These are phyloP conservation scores for Brassica rapa DNA, from an alignment of 345 rosid species.

Conservation along the genomic window DNA sequence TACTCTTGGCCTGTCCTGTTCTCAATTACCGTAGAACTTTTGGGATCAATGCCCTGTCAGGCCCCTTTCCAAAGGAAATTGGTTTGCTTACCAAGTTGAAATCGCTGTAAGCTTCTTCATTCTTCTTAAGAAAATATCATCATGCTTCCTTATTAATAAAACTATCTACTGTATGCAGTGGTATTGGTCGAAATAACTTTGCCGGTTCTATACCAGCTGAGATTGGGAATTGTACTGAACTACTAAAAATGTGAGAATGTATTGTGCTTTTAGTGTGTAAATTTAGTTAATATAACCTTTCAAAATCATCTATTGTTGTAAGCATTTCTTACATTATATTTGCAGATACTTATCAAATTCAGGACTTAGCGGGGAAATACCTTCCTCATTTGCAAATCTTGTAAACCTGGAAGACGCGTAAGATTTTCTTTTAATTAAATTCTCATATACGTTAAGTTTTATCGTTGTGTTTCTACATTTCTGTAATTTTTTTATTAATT, in stretches of 20 bases:
- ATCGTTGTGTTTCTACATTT: neutral
- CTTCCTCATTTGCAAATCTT: slow-evolving; percentile 49
- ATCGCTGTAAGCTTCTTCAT: slow-evolving; percentile 47
- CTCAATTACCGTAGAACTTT: slow-evolving; percentile 39
- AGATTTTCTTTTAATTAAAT: neutral
- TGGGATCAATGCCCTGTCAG: slow-evolving; percentile 59
- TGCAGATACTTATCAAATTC: slow-evolving; percentile 53
- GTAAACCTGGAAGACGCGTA: slow-evolving; percentile 33
- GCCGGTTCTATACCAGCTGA: slow-evolving; percentile 64
- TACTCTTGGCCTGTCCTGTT: neutral
- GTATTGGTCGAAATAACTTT: slow-evolving; percentile 55
- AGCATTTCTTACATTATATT: neutral
- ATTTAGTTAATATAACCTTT: neutral
- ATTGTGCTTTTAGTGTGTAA: neutral
- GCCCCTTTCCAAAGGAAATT: slow-evolving; percentile 65
- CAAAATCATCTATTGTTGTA: neutral
- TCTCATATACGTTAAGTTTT: neutral
- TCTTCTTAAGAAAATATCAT: neutral
- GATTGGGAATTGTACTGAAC: slow-evolving; percentile 54
- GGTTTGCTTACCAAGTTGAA: slow-evolving; percentile 56
- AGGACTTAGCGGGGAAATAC: slow-evolving; percentile 61
- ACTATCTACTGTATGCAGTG: slow-evolving; percentile 36
- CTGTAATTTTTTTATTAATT: neutral
- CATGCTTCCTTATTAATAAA: slow-evolving; percentile 12
- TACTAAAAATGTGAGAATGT: slow-evolving; percentile 58